Evolutionary conservation across 345 rosid genomes (phyloP).

Genomic region (Syzygium aqueum): DNA sequence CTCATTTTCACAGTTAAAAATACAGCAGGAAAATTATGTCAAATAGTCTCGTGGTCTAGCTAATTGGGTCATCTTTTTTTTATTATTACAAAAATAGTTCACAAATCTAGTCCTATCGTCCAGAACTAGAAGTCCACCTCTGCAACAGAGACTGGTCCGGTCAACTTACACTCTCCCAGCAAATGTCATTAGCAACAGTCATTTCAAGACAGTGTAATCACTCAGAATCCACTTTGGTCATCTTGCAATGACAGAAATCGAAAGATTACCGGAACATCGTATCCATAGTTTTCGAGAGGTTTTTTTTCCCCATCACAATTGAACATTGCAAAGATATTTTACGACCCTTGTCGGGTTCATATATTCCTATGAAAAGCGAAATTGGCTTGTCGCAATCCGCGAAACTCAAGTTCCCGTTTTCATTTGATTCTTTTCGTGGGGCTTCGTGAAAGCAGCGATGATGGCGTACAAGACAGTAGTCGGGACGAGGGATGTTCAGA

Average conservation of each 20-base stretch:
- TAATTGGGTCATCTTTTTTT: too few relatives aligned
- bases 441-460: slow-evolving; percentile 38
- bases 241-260: background rate
- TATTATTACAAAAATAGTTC: too few relatives aligned
- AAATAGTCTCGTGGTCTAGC: too few relatives aligned
- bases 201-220: too few relatives aligned
- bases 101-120: too few relatives aligned
- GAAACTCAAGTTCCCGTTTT: background rate
- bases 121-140: too few relatives aligned
- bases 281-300: background rate
- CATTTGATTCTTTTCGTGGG: background rate
- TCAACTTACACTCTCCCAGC: background rate
- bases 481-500: slow-evolving; percentile 19
- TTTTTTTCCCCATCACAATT: background rate
- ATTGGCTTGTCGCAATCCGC: background rate
- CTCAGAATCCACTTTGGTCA: background rate
- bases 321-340: background rate
- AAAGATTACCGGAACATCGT: background rate
- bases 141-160: too few relatives aligned
- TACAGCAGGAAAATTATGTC: too few relatives aligned
- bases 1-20: too few relatives aligned
- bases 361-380: background rate
- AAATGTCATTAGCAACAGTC: background rate
- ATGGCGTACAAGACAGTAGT: slow-evolving; percentile 55
- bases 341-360: background rate